These are phyloP conservation scores for Floccularia luteovirens DNA, from an alignment of 768 basidiomycete species.

Conservation along the genomic window DNA sequence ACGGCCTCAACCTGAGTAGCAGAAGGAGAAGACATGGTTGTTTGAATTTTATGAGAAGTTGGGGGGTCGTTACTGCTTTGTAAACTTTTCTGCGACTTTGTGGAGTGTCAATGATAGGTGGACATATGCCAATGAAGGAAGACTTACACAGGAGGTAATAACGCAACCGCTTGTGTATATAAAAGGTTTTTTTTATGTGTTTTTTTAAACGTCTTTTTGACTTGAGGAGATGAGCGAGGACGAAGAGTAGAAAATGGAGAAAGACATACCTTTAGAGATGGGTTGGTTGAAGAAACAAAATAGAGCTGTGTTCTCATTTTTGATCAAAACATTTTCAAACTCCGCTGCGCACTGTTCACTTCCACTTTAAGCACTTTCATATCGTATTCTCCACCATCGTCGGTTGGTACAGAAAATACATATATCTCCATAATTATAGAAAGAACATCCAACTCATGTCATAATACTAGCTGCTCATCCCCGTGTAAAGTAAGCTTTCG, in stretches of 20 bases:
- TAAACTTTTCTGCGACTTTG: conserved; percentile 67
- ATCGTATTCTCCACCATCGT: not conserved
- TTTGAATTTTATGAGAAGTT: conserved; percentile 37
- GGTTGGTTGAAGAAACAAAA: conserved; percentile 48
- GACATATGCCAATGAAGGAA: conserved; percentile 8
- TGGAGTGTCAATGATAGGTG: conserved; percentile 10
- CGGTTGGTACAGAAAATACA: conserved; percentile 5
- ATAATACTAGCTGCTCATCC: conserved; percentile 35
- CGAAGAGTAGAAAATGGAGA: conserved; percentile 11
- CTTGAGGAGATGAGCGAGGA: conserved; percentile 20
- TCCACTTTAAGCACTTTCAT: conserved; percentile 5
- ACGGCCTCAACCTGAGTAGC: conserved; percentile 46
- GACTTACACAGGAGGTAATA: conserved; percentile 64
- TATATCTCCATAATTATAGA: too few relatives aligned
- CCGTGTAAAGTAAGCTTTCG: conserved; percentile 83
- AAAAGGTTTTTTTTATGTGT: conserved; percentile 54
- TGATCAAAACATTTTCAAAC: conserved; percentile 31
- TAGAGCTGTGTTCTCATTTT: conserved; percentile 17
- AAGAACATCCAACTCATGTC: too few relatives aligned
- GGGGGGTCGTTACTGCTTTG: conserved; percentile 90
- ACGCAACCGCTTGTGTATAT: conserved; percentile 68
- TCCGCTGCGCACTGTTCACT: conserved; percentile 33
- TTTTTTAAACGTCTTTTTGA: conserved; percentile 65
- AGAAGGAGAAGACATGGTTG: conserved; percentile 51
- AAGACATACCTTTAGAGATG: conserved; percentile 59